Base-by-base conservation (phyloP, 257 asterid genomes). In the Solanum lycopersicoides region DNA sequence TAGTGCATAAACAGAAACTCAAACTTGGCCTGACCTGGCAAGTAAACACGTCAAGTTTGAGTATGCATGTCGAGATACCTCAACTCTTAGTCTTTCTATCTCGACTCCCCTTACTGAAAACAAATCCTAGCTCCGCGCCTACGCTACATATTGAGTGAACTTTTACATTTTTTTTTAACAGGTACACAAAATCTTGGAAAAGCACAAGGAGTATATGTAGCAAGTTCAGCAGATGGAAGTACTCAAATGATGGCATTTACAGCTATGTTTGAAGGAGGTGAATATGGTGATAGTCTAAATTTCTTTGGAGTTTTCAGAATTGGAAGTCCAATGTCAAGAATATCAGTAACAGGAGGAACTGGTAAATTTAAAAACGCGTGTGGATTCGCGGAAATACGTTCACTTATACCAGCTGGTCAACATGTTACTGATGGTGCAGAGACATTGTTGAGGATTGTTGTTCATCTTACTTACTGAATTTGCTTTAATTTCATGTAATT, bases 171-270 rank as follows among this genome's bases (percentile, higher is more conserved):
- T 14, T 2, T 72, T 63, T 72, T 25, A 1, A 79, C 15, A 79
- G 85, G 85, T n/a, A 88, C 91, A 12, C 92, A 91, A 74, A 85
- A 83, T 2, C 65, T 92, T 65, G 94, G 94, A 23, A 91, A 90
- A 86, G 93, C 92, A 2, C 94, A 92, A 72, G 94, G 94, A 13
- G 93, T 92, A 63, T 92, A 92, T 72, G 91, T 92, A 14, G 92
- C 93, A 37, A 91, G 94, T 89, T 92, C 94, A 37, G 93, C 94
- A 2, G 90, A 91, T 84, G 94, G 94, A 4, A 87, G 88, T 35
- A 90, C 90, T 9, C 94, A 92, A 86, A 91, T 92, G 94, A 92
- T 92, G 94, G 88, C 90, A 44, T 92, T 92, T 88, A 92, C 93
- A 4, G 91, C 92, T 35, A 60, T 92, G 94, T 87, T 92, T 91